Conservation (phyloP, 768 basidiomycete genomes). For the Termitomyces sp. region DNA sequence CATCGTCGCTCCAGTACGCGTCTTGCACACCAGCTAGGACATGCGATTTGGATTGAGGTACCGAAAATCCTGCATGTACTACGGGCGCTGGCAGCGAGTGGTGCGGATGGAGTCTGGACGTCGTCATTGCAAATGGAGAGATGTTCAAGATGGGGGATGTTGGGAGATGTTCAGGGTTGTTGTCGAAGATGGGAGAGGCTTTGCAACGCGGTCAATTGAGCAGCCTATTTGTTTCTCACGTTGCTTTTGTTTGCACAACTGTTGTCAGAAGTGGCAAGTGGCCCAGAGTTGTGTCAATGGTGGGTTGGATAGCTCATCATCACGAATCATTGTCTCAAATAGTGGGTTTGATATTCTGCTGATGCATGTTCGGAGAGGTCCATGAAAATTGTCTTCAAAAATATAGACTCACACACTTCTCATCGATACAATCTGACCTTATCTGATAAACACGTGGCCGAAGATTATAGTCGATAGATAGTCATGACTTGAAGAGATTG, state of each 20-base stretch:
- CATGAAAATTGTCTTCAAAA: background rate
- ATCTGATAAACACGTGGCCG: slow-evolving; percentile 15
- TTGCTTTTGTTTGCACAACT: slow-evolving; percentile 18
- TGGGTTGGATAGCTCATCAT: background rate
- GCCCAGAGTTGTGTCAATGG: background rate
- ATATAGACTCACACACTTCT: background rate
- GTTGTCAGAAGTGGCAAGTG: background rate
- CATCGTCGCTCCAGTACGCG: slow-evolving; percentile 97
- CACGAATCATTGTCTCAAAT: background rate
- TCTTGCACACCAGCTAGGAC: slow-evolving; percentile 88
- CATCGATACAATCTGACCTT: background rate
- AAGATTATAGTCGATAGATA: background rate
- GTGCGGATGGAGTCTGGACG: slow-evolving; percentile 53
- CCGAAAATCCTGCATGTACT: slow-evolving; percentile 62
- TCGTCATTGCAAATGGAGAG: slow-evolving; percentile 33
- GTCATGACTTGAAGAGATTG: background rate
- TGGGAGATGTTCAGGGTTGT: slow-evolving; percentile 4
- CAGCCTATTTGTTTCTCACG: slow-evolving; percentile 20
- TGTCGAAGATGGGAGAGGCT: slow-evolving; percentile 6
- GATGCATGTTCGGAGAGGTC: background rate
- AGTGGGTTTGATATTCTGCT: background rate
- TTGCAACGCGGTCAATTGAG: slow-evolving; percentile 19
- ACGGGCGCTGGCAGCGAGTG: slow-evolving; percentile 71
- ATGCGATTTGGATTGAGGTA: slow-evolving; percentile 78
- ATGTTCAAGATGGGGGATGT: background rate